Base-by-base conservation (phyloP, 108 stramenopile genomes). In the Cyclotella cryptica region DNA sequence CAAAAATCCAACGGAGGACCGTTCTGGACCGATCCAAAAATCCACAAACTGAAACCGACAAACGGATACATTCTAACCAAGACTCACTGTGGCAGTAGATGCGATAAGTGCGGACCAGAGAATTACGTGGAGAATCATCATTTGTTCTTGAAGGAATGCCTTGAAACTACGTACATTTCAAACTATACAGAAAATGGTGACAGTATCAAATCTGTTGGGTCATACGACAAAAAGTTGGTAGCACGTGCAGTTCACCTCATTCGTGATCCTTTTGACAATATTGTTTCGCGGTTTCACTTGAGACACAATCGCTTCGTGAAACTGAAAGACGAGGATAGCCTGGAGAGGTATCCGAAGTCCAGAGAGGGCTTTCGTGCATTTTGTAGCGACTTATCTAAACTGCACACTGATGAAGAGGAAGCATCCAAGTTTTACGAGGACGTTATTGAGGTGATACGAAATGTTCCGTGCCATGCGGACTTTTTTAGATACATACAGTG, bases 401-500 rank as follows among this genome's bases (percentile, higher is more conserved):
- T 18, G 9, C 69, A 52, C 40, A 12, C 69, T 39, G 10, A 65
- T n/a, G 71, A 69, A 27, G 80, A 86, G 28, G 29, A 42, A 19
- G 43, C 51, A 0, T 84, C 71, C 12, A 83, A 67, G 52, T 67
- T 86, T 59, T 83, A 81, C 18, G 14, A 54, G 18, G 76, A 66
- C 13, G 19, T 84, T 24, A 39, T 79, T 39, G 69, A 90, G 0
- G 17, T 74, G 0, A 66, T 90, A 0, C 58, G 80, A 53, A 44
- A 64, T 29, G 79, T 92, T 10, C 92, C 94, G 0, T 95, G 92
- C 64, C 87, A 88, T 63, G 80, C 84, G 1, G 94, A 95, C 55
- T 89, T 93, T 30, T 89, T 84, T 77, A 81, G 88, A 43, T 95
- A 88, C 62, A 71, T 89, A 19, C 90, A 93, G 55, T 95, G 94